Conservation (phyloP, 1,284 basidiomycete species). For the Boletus albobrunnescens region DNA sequence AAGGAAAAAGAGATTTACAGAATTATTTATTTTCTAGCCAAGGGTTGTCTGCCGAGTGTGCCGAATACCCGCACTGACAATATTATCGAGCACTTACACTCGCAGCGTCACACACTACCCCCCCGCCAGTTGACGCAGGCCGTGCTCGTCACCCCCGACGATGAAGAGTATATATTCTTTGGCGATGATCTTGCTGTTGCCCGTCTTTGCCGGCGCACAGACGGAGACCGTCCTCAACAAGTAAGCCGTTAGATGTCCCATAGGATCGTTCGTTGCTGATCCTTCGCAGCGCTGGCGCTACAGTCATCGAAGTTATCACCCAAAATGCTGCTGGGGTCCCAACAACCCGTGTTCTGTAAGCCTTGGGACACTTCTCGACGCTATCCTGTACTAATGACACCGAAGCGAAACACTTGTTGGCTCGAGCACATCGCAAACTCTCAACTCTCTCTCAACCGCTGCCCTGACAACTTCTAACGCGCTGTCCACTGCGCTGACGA, state of each 20-base stretch:
- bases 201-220: constrained; percentile 40
- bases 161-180: constrained; percentile 24
- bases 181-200: constrained; percentile 30
- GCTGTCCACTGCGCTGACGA: constrained; percentile 19
- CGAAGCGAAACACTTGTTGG: constrained; percentile 24
- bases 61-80: constrained; percentile 17
- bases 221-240: constrained; percentile 42
- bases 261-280: constrained; percentile 10
- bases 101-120: not conserved
- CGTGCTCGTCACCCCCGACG: constrained; percentile 6
- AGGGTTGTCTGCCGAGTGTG: constrained; percentile 25
- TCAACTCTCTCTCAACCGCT: constrained; percentile 21
- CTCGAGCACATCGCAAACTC: constrained; percentile 23
- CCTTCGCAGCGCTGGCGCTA: constrained; percentile 44
- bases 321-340: constrained; percentile 40
- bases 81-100: too few relatives aligned
- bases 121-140: not conserved
- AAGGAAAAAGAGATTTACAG: too few relatives aligned
- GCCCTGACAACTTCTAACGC: constrained; percentile 24
- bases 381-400: constrained; percentile 11
- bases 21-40: constrained; percentile 5
- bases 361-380: not conserved
- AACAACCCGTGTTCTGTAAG: constrained; percentile 48
- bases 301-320: constrained; percentile 52
- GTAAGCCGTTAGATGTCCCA: constrained; percentile 33